Evolutionary conservation across 108 stramenopile species (phyloP), one percentile per base, ranked within the genome.

Genomic region (Skeletonema menzelii): DNA sequence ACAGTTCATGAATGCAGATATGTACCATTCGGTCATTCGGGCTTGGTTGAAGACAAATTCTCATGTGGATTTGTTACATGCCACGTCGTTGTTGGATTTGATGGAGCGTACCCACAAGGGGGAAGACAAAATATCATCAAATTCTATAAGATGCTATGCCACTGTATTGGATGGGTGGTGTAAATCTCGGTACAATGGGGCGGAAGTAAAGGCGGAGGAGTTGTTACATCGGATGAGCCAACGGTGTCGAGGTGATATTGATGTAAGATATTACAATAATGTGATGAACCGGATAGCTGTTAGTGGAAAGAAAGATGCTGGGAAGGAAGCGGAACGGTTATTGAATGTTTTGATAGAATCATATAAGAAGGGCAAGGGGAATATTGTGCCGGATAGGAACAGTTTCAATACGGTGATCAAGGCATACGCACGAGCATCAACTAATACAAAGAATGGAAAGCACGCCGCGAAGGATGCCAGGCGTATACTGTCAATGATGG

Each of bases 321-420:
- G 68, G 0, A 26, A 5, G 20, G 60, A 76, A 27, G 68, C 75
- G 34, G 75, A 76, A 24, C 75, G 75, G 0, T 47, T 76, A 0
- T 61, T 76, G 35, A 42, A 76, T 56, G 56, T 69, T 15, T 57
- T 76, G 12, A 76, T 76, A 20, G 62, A 30, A 0, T 20, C 56
- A 13, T 76, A 72, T n/a, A 47, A 72, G 17, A 32, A 56, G 24
- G 71, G 71, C 17, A 14, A 69, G 13, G 15, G 19, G 24, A 60
- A 24, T 34, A 19, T 77, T 15, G 40, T 38, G 27, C 78, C 78
- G 20, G 44, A 79, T 47, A 67, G 65, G 14, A 68, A 26, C 19
- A 62, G 59, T 34, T 79, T 69, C 49, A 79, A 79, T 69, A 69
- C 73, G 13, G 73, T 79, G 11, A 79, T 79, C 67, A 79, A 79